Evolutionary conservation across 495 filamentous ascomycete species (phyloP).

Genomic region (Aspergillus conjunctus): DNA sequence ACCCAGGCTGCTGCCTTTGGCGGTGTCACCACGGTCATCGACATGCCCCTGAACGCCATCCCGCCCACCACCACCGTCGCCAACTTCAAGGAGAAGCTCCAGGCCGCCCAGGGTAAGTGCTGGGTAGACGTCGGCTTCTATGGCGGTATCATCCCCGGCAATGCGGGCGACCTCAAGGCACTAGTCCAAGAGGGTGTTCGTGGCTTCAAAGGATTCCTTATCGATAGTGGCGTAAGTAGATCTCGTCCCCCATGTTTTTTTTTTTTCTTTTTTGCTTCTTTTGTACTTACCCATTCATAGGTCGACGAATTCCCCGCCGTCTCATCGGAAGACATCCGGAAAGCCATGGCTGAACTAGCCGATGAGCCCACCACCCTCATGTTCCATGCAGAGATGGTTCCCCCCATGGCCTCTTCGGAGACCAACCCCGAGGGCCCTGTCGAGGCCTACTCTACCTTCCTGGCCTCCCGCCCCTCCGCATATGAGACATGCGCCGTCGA

Average conservation of each 20-base stretch:
- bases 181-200: conserved; percentile 84
- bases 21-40: conserved; percentile 95
- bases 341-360: conserved; percentile 77
- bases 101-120: conserved; percentile 84
- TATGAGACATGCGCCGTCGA: conserved; percentile 93
- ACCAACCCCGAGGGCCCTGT: conserved; percentile 75
- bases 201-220: conserved; percentile 97
- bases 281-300: conserved; percentile 40
- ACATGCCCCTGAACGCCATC: conserved; percentile 98
- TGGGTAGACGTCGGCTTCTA: conserved; percentile 99
- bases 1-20: conserved; percentile 93
- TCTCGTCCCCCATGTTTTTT: background rate
- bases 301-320: conserved; percentile 96
- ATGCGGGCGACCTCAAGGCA: conserved; percentile 74
- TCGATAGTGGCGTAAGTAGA: conserved; percentile 85
- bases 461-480: conserved; percentile 83
- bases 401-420: conserved; percentile 78
- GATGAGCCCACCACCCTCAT: conserved; percentile 84
- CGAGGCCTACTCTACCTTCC: conserved; percentile 83
- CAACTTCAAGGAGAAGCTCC: conserved; percentile 80
- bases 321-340: conserved; percentile 71
- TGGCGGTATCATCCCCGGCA: conserved; percentile 92
- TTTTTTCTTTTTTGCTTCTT: conserved; percentile 13
- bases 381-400: conserved; percentile 99
- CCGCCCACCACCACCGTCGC: conserved; percentile 91